phyloP scores from a whole-genome alignment of 2,329 filamentous ascomycete genomes.

The Ceratocystis cubensis region DNA sequence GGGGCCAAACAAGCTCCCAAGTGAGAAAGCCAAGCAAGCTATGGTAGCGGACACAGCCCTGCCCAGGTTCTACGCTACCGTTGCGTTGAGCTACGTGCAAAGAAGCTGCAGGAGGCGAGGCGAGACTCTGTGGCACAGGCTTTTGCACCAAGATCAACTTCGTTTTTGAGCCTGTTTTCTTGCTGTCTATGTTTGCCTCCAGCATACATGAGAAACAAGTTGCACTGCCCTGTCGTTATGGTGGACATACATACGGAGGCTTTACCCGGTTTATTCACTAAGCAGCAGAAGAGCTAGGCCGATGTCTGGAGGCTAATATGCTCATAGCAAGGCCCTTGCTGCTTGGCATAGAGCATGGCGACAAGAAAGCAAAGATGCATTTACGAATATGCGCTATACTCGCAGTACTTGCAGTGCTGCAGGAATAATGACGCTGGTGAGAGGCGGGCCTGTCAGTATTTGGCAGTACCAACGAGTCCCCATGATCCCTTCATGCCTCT shows the following conservation, averaged over 20 bases:
- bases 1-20: background rate
- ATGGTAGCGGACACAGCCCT: background rate
- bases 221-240: background rate
- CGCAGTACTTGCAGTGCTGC: background rate
- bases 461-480: background rate
- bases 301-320: background rate
- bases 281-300: background rate
- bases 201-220: background rate
- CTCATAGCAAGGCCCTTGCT: background rate
- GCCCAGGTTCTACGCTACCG: background rate
- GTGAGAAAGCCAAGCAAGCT: background rate
- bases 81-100: background rate
- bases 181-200: background rate
- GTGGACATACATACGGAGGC: background rate
- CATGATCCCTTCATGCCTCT: background rate
- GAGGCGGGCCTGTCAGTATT: constrained; percentile 1
- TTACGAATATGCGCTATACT: too few relatives aligned
- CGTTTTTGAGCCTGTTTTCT: background rate
- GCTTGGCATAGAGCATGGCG: background rate
- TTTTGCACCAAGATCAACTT: background rate
- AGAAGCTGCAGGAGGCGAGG: background rate
- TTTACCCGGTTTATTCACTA: background rate
- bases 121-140: background rate
- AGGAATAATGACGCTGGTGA: constrained; percentile 4
- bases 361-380: background rate